Evolutionary conservation across 257 asterid genomes (phyloP).

Genomic region (Leptodermis oblonga): DNA sequence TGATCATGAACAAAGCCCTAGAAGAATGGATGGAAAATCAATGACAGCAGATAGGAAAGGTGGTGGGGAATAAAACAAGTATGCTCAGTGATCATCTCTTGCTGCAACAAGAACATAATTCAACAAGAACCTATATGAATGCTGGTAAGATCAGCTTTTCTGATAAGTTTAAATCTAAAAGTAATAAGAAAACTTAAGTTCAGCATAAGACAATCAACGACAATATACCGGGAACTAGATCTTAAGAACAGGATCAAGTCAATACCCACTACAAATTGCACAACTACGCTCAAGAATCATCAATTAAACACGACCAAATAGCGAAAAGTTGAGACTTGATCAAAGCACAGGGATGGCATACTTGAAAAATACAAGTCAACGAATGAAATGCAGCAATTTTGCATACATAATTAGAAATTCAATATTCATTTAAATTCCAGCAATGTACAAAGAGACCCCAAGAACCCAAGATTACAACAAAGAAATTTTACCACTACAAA

Average conservation of each 20-base stretch:
- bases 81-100: too few species aligned
- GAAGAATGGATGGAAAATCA: too few species aligned
- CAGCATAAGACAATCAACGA: background rate
- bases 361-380: background rate
- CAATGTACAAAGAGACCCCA: background rate
- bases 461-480: background rate
- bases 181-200: background rate
- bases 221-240: background rate
- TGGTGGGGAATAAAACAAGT: too few species aligned
- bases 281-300: background rate
- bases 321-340: background rate
- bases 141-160: background rate
- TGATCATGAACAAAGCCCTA: too few species aligned
- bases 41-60: too few species aligned
- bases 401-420: background rate
- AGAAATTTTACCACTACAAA: slow-evolving; percentile 2
- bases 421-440: background rate
- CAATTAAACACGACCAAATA: background rate
- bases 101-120: background rate
- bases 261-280: background rate
- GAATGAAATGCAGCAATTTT: background rate
- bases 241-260: background rate
- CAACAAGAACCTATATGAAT: background rate
- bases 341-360: background rate
- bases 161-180: background rate